A percentile compares a stretch with the other conserved stretches of the same genome.
Evolutionary conservation across 345 rosid genomes (phyloP).

Genomic region (Psidium friedrichsthalianum): DNA sequence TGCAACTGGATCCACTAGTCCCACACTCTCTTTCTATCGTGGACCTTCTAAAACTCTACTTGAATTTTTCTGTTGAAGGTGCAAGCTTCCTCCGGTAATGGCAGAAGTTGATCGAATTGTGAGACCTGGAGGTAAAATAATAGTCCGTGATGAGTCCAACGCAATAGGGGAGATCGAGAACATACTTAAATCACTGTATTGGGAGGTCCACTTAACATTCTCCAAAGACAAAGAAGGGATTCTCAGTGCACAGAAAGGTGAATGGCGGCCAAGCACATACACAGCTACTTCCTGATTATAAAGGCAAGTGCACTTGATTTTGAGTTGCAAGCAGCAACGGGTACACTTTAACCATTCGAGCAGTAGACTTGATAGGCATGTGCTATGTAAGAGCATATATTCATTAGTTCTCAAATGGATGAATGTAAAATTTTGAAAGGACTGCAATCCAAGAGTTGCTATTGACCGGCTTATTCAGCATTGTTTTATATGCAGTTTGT

Average conservation of each 20-base stretch:
- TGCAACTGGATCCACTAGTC: neutral
- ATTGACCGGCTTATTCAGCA: neutral
- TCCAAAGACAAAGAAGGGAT: constrained; percentile 72
- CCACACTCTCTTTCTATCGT: neutral
- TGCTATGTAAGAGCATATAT: neutral
- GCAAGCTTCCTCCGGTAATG: constrained; percentile 69
- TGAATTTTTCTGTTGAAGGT: constrained; percentile 30
- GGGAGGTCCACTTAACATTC: constrained; percentile 76
- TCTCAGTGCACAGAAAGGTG: constrained; percentile 83
- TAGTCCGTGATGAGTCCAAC: constrained; percentile 55
- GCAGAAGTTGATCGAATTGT: constrained; percentile 88
- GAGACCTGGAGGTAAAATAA: constrained; percentile 86
- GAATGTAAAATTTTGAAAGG: neutral
- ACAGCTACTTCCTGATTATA: constrained; percentile 22
- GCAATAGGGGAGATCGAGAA: constrained; percentile 63
- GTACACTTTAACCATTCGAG: neutral
- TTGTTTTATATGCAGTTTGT: neutral
- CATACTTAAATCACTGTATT: constrained; percentile 62
- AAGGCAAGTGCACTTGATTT: neutral
- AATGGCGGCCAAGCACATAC: constrained; percentile 61
- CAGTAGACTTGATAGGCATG: neutral
- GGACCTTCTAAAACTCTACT: neutral
- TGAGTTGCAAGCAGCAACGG: neutral
- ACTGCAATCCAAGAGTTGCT: neutral
- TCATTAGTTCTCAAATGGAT: neutral